Base-by-base conservation (phyloP, 2,329 filamentous ascomycete genomes). In the Arachnopeziza araneosa region DNA sequence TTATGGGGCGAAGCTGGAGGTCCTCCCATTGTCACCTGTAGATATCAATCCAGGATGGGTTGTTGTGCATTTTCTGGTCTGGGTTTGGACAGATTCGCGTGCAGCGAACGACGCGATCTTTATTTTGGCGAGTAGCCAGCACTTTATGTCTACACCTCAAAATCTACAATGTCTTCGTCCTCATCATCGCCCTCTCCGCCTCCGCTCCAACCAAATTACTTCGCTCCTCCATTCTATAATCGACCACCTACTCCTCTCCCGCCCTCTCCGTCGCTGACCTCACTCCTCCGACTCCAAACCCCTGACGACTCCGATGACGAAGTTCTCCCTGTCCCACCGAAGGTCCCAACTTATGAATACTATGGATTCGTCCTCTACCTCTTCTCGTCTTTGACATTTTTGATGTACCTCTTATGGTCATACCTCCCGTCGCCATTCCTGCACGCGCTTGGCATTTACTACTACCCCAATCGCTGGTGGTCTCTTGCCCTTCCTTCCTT, bases 311-410 rank as follows among this genome's bases (percentile, higher is more conserved):
- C 91, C 0, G 93, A 96, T 75, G 89, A 93, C 67, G 93, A 98
- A 68, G 85, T 82, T 26, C 85, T 81, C 1, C 55, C 55, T 50
- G 85, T 96, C 21, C 91, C 93, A 6, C 36, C 95, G 1, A 92
- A 95, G 72, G 93, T 99, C 1, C 95, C 95, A n/a, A 99, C 95
- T 0, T 98, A 99, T 78, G 95, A 99, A 74, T 99, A 98, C 83
- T 98, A 98, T 74, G 95, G 95, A 73, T 99, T 99, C 76, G 93
- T 96, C 57, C 83, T 99, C 55, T 98, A 99, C 77, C 83, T 99
- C 49, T 91, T 93, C 71, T 93, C 89, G 63, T 91, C 88, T 23
- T 79, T 95, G 56, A 86, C 86, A 1, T 98, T 98, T 73, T 79
- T 89, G 72, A 80, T 84, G 70, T 89, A 85, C 73, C 77, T 87